These are phyloP conservation scores for Gymnopilus dilepis DNA, from an alignment of 768 basidiomycete genomes.

Conservation along the genomic window DNA sequence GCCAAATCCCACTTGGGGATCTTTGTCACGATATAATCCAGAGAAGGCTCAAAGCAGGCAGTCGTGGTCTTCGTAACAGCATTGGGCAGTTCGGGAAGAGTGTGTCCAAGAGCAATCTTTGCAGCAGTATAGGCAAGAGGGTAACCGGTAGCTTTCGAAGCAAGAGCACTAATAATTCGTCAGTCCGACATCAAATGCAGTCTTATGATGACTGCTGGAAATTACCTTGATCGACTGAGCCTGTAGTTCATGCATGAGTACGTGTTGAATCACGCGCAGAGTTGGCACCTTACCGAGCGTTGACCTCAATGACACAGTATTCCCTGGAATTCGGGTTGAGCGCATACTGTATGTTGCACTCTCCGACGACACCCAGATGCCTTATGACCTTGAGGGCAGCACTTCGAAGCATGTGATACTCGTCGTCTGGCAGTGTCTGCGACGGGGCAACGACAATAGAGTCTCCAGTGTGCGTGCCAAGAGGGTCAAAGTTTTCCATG, in stretches of 20 bases:
- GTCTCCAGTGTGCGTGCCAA: conserved; percentile 98
- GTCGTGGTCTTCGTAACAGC: conserved; percentile 99
- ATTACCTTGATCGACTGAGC: conserved; percentile 80
- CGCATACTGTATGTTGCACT: conserved; percentile 99
- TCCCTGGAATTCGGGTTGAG: conserved; percentile 91
- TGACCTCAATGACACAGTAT: conserved; percentile 98
- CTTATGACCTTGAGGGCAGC: conserved; percentile 96
- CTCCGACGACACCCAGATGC: conserved; percentile 89
- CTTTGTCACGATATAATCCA: conserved; percentile 99
- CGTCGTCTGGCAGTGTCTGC: conserved; percentile 95
- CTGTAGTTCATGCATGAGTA: conserved; percentile 36
- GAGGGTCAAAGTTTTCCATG: conserved; percentile 99
- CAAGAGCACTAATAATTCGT: conserved; percentile 70
- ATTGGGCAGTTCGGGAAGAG: conserved; percentile 96
- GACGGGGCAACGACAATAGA: conserved; percentile 99
- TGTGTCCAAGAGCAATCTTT: conserved; percentile 97
- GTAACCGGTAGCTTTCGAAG: conserved; percentile 98
- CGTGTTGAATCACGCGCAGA: conserved; percentile 5
- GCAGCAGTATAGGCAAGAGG: conserved; percentile 99
- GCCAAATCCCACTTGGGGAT: conserved; percentile 99
- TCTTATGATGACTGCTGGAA: conserved; percentile 6
- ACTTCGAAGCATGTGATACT: conserved; percentile 98
- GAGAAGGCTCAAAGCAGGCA: conserved; percentile 97
- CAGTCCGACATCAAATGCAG: background rate
- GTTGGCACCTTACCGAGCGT: conserved; percentile 70